Conservation (phyloP, 2,329 filamentous ascomycete genomes). For the Alternaria triticimaculans region DNA sequence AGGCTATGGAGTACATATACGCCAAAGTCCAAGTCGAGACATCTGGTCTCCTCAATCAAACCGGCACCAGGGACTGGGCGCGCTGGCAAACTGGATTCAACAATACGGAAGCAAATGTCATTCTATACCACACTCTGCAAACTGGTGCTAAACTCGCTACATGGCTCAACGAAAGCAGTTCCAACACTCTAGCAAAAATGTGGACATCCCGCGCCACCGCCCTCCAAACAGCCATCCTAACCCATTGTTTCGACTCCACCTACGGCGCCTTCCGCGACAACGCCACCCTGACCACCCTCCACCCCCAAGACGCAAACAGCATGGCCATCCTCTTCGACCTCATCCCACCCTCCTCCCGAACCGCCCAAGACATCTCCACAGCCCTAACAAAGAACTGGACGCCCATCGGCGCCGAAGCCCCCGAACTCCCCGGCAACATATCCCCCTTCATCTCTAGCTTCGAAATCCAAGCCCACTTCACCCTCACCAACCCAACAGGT, state of each 20-base stretch:
- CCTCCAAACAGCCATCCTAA: slow-evolving; percentile 3
- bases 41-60: slow-evolving; percentile 24
- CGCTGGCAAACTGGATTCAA: slow-evolving; percentile 37
- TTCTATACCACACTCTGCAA: slow-evolving; percentile 40
- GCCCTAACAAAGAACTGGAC: slow-evolving; percentile 34
- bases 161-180: slow-evolving; percentile 7
- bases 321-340: slow-evolving; percentile 32
- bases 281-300: slow-evolving; percentile 17
- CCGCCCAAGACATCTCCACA: slow-evolving; percentile 17
- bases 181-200: not conserved
- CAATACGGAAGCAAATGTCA: slow-evolving; percentile 43
- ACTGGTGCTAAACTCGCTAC: slow-evolving; percentile 26
- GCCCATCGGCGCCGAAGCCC: slow-evolving; percentile 37
- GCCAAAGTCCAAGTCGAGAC: slow-evolving; percentile 16
- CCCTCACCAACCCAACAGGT: slow-evolving; percentile 22
- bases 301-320: slow-evolving; percentile 34
- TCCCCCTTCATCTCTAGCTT: slow-evolving; percentile 46
- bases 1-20: slow-evolving; percentile 23
- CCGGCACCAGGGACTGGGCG: slow-evolving; percentile 38
- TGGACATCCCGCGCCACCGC: slow-evolving; percentile 1
- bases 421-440: slow-evolving; percentile 47
- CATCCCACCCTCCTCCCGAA: slow-evolving; percentile 14
- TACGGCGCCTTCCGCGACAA: slow-evolving; percentile 25
- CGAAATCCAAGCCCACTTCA: slow-evolving; percentile 47
- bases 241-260: slow-evolving; percentile 14